These are phyloP conservation scores for Cutaneotrichosporon arboriforme DNA, from an alignment of 1,284 basidiomycete genomes.

Conservation along the genomic window DNA sequence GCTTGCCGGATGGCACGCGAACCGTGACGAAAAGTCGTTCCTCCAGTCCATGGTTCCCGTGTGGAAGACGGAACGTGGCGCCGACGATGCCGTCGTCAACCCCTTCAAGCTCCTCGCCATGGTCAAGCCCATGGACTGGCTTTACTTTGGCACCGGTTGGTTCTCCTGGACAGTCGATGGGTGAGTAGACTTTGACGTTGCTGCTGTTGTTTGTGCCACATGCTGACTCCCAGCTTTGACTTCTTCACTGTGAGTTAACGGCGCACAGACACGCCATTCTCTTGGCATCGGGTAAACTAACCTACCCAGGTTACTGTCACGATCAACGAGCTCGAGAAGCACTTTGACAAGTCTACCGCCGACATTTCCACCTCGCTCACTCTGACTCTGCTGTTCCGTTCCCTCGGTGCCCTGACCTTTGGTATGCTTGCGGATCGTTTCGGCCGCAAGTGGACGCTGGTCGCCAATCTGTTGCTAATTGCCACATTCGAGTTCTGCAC, in stretches of 20 bases:
- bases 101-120: conserved; percentile 45
- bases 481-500: conserved; percentile 68
- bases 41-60: conserved; percentile 29
- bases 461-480: conserved; percentile 68
- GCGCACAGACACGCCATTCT: background rate
- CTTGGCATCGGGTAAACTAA: background rate
- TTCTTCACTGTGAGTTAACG: conserved; percentile 7
- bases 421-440: conserved; percentile 71
- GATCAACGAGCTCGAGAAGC: conserved; percentile 54
- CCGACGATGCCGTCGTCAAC: conserved; percentile 32
- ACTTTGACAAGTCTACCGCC: conserved; percentile 34
- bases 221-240: conserved; percentile 1
- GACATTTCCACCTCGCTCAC: conserved; percentile 71
- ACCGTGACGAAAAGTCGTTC: conserved; percentile 27
- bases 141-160: conserved; percentile 54
- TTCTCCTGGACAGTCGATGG: conserved; percentile 56
- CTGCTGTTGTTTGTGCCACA: background rate
- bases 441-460: conserved; percentile 88
- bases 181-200: background rate
- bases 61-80: conserved; percentile 5
- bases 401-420: conserved; percentile 79
- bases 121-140: conserved; percentile 52
- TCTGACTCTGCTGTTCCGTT: conserved; percentile 84
- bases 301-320: conserved; percentile 11
- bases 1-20: conserved; percentile 36